Percentiles rank a stretch among this genome's conserved stretches.
Evolutionary conservation across 2,329 filamentous ascomycete species (phyloP).

Genomic region (Beauveria caledonica): DNA sequence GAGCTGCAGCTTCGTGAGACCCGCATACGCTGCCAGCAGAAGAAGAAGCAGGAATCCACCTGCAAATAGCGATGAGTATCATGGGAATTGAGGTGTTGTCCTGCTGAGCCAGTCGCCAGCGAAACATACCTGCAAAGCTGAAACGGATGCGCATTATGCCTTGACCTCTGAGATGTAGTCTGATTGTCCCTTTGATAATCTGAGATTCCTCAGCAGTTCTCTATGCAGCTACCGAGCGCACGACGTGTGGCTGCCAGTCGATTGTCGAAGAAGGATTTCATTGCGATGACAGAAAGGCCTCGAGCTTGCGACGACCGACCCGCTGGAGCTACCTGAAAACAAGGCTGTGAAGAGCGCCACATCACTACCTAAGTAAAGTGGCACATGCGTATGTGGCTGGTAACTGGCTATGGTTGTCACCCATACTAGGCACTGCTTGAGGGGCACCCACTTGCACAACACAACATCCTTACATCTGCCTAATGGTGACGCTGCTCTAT

Average conservation of each 20-base stretch:
- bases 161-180: too few species aligned
- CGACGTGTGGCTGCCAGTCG: not conserved
- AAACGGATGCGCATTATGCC: slow-evolving; percentile 71
- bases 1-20: slow-evolving; percentile 59
- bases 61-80: slow-evolving; percentile 27
- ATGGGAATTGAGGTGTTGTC: not conserved
- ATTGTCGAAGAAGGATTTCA: not conserved
- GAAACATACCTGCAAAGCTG: slow-evolving; percentile 69
- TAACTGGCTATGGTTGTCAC: too few species aligned
- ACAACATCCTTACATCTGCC: too few species aligned
- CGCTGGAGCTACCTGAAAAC: not conserved
- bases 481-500: too few species aligned
- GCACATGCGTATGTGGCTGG: not conserved
- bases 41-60: slow-evolving; percentile 63
- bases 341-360: slow-evolving; percentile 2
- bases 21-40: slow-evolving; percentile 68
- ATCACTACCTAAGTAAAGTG: not conserved
- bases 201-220: not conserved
- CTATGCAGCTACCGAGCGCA: slow-evolving; percentile 2
- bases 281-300: not conserved
- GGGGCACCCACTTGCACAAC: too few species aligned
- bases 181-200: not conserved
- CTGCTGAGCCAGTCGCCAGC: not conserved
- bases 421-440: too few species aligned
- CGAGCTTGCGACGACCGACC: not conserved